Evolutionary conservation across 2,329 filamentous ascomycete genomes (phyloP).

Genomic region (Penicillium sp.): DNA sequence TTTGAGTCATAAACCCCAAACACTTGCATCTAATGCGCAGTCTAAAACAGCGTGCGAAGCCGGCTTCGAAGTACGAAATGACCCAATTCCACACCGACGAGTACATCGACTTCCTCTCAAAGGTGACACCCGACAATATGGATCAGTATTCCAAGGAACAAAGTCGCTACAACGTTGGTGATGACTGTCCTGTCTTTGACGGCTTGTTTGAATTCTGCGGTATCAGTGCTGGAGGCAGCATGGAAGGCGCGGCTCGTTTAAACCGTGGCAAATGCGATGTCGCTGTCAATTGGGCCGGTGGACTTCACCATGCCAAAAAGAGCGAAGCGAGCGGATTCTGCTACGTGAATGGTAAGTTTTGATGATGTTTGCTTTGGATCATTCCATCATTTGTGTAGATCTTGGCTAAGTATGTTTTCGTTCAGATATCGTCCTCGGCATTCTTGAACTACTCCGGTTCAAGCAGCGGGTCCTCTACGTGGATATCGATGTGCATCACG

Average conservation of each 20-base stretch:
- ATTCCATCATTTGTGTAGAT: neutral
- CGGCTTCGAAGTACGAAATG: constrained; percentile 65
- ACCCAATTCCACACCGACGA: constrained; percentile 68
- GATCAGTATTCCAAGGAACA: constrained; percentile 88
- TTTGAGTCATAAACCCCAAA: neutral
- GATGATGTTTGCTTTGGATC: neutral
- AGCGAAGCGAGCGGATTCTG: constrained; percentile 93
- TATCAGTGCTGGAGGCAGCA: constrained; percentile 63
- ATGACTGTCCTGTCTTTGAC: constrained; percentile 61
- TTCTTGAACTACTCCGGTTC: constrained; percentile 58
- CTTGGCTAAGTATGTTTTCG: constrained; percentile 10
- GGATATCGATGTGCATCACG: constrained; percentile 63
- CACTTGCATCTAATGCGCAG: constrained; percentile 14
- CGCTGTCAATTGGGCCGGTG: constrained; percentile 81
- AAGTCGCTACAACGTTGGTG: constrained; percentile 66
- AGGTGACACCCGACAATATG: constrained; percentile 98
- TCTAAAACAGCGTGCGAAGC: constrained; percentile 63
- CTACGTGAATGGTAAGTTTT: constrained; percentile 74
- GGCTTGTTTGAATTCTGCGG: constrained; percentile 66
- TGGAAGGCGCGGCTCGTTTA: constrained; percentile 64
- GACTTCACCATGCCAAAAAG: constrained; percentile 93
- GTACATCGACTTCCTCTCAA: constrained; percentile 67
- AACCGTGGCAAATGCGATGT: constrained; percentile 64
- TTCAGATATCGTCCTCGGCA: constrained; percentile 60
- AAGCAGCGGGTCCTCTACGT: constrained; percentile 61